Evolutionary conservation across 169 alveolate genomes (phyloP), one percentile per base, ranked within the genome.

Genomic region (Fabrea salina): DNA sequence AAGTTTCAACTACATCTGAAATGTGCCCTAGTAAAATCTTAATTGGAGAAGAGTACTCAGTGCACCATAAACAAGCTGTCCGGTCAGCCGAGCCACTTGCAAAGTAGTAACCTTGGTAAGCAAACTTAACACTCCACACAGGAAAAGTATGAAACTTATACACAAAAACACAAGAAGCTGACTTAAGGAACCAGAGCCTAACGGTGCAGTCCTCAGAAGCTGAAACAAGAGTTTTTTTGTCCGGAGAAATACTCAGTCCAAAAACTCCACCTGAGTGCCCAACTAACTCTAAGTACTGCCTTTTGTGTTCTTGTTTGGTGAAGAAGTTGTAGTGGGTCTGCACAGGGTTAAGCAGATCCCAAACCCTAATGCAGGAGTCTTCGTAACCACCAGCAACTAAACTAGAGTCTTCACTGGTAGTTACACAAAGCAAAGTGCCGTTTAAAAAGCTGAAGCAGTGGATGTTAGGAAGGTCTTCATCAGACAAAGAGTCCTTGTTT

Each of bases 61-160:
- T 83, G 39, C 30, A 19, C 92, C 94, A 91, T 37, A 91, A 50
- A 41, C 81, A 66, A 1, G 92, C 94, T 0, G 92, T 86, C 67
- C 86, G 81, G 70, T 91, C 96, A 43, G 79, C 75, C 1, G 87
- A 87, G 3, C 94, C 92, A 78, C 92, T 83, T 2, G 91, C 93
- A 57, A 91, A 91, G 66, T 87, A 88, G 64, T 80, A 82, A 4
- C 92, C 87, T 7, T 82, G 75, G 3, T 94, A 94, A 22, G 93
- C 77, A 70, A 86, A 91, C 77, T 80, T 86, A 5, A 91, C 91
- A 74, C 84, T 80, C 87, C 92, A 84, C 30, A 91, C 83, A n/a
- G 94, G 92, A 37, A 79, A 72, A 44, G 75, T 79, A 74, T 91
- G 94, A 4, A 90, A 91, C 57, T 80, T 76, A 66, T 64, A 91